Base-by-base conservation (phyloP, 2,329 filamentous ascomycete species). In the Berkeleyomyces rouxiae region DNA sequence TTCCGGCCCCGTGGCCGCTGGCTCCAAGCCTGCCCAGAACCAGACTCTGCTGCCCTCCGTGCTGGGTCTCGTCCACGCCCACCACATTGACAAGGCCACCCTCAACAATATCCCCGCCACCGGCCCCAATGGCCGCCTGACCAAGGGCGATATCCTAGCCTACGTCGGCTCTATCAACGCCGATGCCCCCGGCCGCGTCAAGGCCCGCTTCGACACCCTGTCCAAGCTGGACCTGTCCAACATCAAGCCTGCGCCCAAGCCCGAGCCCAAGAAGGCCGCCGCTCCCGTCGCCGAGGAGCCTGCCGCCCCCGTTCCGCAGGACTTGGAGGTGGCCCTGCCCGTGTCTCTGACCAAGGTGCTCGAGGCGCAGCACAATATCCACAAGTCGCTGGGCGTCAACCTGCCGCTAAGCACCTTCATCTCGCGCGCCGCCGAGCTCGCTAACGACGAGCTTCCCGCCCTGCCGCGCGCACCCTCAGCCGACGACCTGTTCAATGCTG, bases 71-170 rank as follows among this genome's bases (percentile, higher is more conserved):
- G 79, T 97, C 66, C 87, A 88, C 73, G 79, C 86, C 72, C 85
- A 95, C 70, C 85, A 86, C 66, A 76, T 99, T 62, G 80, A 87
- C 69, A 82, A 86, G 67, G 84, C 85, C 57, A 88, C 90, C 64
- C 79, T 90, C 61, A 79, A 83, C 74, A 86, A 88, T 72, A 96
- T 97, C 72, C 87, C 84, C 61, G 87, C 90, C 4, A 92, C 88
- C 23, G 93, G 93, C 33, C 93, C 93, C 39, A 85, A 85, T 69
- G 90, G 91, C 64, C 85, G 93, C 65, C 78, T 99, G 62, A 80
- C 99, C 66, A 99, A 99, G 79, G 93, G 93, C 63, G 93, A 99
- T 71, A 86, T 99, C 5, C 83, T 99, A 61, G 91, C 90, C 58
- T 93, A 92, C 73, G 74, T 97, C 13, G 93, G 93, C 66, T 78